Conservation (phyloP, 2,329 filamentous ascomycete species). For the Colletotrichum sp. region DNA sequence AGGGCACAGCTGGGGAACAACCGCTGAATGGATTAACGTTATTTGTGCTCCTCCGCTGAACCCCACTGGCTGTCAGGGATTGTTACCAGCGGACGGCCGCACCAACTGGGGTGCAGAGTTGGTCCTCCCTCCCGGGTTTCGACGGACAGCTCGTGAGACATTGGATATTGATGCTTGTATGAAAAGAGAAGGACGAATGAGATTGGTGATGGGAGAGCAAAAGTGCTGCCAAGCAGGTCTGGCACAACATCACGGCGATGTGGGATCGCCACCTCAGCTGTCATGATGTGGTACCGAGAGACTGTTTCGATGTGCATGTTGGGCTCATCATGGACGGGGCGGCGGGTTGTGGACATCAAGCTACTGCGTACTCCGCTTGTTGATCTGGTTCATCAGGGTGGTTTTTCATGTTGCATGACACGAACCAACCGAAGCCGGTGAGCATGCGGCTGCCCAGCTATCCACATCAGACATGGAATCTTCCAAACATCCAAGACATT, state of each 20-base stretch:
- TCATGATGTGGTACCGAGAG: background rate
- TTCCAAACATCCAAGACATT: background rate
- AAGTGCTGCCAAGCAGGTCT: background rate
- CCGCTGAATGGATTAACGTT: constrained; percentile 12
- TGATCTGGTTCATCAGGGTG: background rate
- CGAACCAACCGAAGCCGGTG: background rate
- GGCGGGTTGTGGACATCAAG: background rate
- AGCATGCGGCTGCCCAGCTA: background rate
- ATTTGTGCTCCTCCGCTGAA: background rate
- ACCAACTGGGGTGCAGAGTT: background rate
- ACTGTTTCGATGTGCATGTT: background rate
- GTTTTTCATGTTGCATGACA: background rate
- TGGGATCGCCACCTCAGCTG: background rate
- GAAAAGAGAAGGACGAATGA: background rate
- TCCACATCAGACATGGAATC: background rate
- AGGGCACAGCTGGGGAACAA: background rate
- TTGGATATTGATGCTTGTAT: background rate
- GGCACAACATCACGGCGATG: background rate
- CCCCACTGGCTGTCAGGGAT: background rate
- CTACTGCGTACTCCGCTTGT: background rate
- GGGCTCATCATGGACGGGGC: background rate
- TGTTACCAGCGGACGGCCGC: background rate
- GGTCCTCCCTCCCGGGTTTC: background rate
- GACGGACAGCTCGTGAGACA: background rate
- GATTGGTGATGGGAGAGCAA: background rate